phyloP scores from a whole-genome alignment of 2,329 filamentous ascomycete species.

The Trichophyton verrucosum region DNA sequence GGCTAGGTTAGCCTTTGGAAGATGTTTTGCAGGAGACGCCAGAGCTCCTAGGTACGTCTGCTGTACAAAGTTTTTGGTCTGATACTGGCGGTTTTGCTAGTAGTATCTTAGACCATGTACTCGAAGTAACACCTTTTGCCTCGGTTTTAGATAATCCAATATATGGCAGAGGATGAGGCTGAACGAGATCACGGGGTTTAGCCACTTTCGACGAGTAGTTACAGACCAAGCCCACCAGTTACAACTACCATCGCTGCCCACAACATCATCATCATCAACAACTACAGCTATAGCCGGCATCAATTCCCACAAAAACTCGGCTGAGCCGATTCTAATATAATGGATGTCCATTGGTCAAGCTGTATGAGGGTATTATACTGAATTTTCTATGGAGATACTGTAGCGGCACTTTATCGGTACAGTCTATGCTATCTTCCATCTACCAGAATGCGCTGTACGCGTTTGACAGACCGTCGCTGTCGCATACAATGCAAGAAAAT shows the following conservation, averaged over 20 bases:
- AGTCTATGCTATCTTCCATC: background rate
- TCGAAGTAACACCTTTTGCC: no score
- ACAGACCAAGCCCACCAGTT: background rate
- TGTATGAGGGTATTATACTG: background rate
- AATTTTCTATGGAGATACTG: background rate
- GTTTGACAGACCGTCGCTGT: background rate
- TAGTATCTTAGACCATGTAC: background rate
- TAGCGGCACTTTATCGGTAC: background rate
- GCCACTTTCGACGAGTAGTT: background rate
- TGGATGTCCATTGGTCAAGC: background rate
- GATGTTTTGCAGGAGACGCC: background rate
- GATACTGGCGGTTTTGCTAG: background rate
- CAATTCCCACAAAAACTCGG: background rate
- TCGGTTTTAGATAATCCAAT: no score
- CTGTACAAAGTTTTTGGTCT: background rate
- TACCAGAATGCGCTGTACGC: background rate
- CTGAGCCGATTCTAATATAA: background rate
- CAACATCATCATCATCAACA: background rate
- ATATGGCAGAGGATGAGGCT: background rate
- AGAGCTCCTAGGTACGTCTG: no score
- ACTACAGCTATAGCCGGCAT: background rate
- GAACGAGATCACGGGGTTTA: background rate
- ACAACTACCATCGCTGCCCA: background rate
- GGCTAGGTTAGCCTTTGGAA: background rate
- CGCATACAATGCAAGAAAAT: background rate